A percentile compares a stretch with the other conserved stretches of the same genome.
Conservation (phyloP, 2,329 filamentous ascomycete genomes). For the Aquanectria penicillioides region DNA sequence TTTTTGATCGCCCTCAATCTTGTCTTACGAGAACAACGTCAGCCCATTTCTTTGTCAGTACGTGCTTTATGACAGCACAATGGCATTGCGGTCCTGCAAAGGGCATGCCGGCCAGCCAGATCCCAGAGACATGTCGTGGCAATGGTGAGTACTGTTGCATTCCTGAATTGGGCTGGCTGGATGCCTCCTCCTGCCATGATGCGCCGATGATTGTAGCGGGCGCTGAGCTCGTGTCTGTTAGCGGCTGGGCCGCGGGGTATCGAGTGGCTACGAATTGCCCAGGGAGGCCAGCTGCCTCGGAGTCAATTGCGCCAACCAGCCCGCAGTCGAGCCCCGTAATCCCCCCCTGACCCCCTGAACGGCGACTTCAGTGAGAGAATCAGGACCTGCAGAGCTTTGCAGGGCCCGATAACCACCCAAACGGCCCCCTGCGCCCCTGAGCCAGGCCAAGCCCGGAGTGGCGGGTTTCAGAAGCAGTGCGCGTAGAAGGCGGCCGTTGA, state of each 20-base stretch:
- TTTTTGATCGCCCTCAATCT: conserved; percentile 8
- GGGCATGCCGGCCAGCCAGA: conserved; percentile 24
- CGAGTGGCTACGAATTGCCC: conserved; percentile 36
- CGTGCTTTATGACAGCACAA: conserved; percentile 10
- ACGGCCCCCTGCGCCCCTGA: conserved; percentile 22
- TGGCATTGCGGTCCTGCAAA: conserved; percentile 18
- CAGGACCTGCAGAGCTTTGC: conserved; percentile 24
- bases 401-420: conserved; percentile 2
- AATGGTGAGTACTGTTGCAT: conserved; percentile 19
- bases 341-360: conserved; percentile 7
- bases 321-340: background rate
- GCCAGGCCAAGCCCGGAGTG: conserved; percentile 22
- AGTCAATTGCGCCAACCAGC: conserved; percentile 5
- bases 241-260: conserved; percentile 34
- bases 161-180: conserved; percentile 24
- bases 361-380: conserved; percentile 19
- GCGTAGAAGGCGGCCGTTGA: conserved; percentile 16
- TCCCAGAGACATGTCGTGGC: conserved; percentile 24
- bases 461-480: conserved; percentile 40
- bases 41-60: conserved; percentile 25
- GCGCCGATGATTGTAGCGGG: conserved; percentile 3
- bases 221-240: conserved; percentile 23
- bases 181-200: conserved; percentile 33
- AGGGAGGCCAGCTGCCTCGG: conserved; percentile 5
- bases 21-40: conserved; percentile 31